phyloP scores from a whole-genome alignment of 2,329 filamentous ascomycete species.

The Xylaria digitata region DNA sequence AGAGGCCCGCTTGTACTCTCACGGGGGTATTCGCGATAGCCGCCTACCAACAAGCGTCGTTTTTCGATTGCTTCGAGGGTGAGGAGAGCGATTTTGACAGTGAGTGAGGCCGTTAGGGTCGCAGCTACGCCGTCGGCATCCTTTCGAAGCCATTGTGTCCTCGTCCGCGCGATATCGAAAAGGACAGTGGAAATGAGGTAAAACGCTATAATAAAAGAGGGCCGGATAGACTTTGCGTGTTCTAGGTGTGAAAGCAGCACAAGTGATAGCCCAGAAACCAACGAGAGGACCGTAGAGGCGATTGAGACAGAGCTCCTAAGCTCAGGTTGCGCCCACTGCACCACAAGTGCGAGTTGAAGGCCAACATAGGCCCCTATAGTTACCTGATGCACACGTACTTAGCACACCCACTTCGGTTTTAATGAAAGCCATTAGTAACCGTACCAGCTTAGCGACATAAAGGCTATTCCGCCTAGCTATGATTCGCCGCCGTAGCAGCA shows the following conservation, averaged over 20 bases:
- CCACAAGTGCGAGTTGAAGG: constrained; percentile 27
- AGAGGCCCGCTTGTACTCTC: constrained; percentile 29
- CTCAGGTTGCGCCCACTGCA: constrained; percentile 19
- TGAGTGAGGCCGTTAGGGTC: constrained; percentile 23
- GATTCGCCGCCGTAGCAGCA: constrained; percentile 25
- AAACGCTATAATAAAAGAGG: constrained; percentile 27
- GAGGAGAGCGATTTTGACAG: constrained; percentile 22
- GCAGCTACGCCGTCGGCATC: constrained; percentile 16
- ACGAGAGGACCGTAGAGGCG: constrained; percentile 25
- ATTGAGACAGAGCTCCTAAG: constrained; percentile 24
- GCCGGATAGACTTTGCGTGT: constrained; percentile 28
- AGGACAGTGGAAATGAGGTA: constrained; percentile 22
- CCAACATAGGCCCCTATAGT: constrained; percentile 17
- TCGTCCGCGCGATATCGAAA: constrained; percentile 20
- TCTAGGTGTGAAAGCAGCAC: constrained; percentile 27
- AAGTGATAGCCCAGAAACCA: constrained; percentile 27
- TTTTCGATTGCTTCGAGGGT: constrained; percentile 24
- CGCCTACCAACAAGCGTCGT: constrained; percentile 9
- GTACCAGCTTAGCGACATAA: constrained; percentile 31
- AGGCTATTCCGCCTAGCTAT: constrained; percentile 12
- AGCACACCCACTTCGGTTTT: neutral
- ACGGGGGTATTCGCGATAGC: constrained; percentile 15
- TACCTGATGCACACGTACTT: constrained; percentile 14
- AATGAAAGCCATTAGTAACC: neutral
- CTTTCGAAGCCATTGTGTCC: constrained; percentile 29